Conservation (phyloP, 2,329 filamentous ascomycete genomes). For the Penicillium sp. region DNA sequence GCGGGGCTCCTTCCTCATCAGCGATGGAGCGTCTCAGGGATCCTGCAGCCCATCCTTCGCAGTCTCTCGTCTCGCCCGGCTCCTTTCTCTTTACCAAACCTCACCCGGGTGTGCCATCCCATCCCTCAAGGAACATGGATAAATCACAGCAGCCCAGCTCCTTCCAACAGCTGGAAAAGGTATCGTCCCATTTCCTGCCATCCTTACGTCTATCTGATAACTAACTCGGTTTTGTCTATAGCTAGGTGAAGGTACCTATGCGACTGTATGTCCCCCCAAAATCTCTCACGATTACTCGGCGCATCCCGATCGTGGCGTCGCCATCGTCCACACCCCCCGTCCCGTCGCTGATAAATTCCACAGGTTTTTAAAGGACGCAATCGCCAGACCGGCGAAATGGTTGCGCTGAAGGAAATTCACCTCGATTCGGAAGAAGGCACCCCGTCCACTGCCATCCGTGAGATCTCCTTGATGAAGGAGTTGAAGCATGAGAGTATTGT, state of each 20-base stretch:
- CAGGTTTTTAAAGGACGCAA: slow-evolving; percentile 99
- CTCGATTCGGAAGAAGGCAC: slow-evolving; percentile 98
- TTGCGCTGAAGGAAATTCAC: slow-evolving; percentile 97
- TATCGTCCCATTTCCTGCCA: slow-evolving; percentile 20
- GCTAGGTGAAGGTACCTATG: slow-evolving; percentile 97
- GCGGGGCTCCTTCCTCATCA: slow-evolving; percentile 25
- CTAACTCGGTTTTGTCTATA: slow-evolving; percentile 31
- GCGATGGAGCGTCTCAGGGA: slow-evolving; percentile 23
- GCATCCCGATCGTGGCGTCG: slow-evolving; percentile 1
- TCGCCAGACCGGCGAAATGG: slow-evolving; percentile 90
- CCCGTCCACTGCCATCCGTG: slow-evolving; percentile 91
- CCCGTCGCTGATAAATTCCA: slow-evolving; percentile 18
- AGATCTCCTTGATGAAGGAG: slow-evolving; percentile 99
- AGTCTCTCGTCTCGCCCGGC: slow-evolving; percentile 33
- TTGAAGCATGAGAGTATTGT: slow-evolving; percentile 99
- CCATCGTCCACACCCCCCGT: background rate
- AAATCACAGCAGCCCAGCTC: slow-evolving; percentile 88
- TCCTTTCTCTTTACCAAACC: slow-evolving; percentile 33
- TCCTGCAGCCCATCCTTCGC: slow-evolving; percentile 24
- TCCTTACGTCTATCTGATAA: slow-evolving; percentile 4
- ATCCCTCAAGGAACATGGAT: slow-evolving; percentile 60
- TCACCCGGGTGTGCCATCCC: slow-evolving; percentile 15
- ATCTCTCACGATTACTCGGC: background rate
- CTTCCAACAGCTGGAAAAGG: slow-evolving; percentile 97
- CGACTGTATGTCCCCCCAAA: slow-evolving; percentile 61